These are phyloP conservation scores for Evernia prunastri DNA, from an alignment of 495 filamentous ascomycete genomes.

Conservation along the genomic window DNA sequence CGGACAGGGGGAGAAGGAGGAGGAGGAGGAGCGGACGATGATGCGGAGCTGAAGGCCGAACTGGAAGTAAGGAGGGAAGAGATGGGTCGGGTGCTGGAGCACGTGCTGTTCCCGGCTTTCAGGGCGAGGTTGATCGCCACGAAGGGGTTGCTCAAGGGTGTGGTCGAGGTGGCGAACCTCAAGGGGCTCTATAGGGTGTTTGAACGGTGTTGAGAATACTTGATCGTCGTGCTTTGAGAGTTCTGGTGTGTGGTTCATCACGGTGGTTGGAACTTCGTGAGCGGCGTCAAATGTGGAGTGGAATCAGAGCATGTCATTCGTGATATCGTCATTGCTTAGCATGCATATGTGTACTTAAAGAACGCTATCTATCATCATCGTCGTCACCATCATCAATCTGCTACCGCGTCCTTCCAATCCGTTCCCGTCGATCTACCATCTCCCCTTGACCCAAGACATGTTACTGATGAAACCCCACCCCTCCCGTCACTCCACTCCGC, in stretches of 20 bases:
- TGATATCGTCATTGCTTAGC: slow-evolving; percentile 1
- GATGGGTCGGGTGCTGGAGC: slow-evolving; percentile 65
- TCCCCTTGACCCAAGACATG: background rate
- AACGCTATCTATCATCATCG: background rate
- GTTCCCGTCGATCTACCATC: background rate
- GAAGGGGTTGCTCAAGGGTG: slow-evolving; percentile 64
- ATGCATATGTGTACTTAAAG: background rate
- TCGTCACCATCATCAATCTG: background rate
- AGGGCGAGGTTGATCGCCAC: slow-evolving; percentile 80
- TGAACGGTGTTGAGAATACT: slow-evolving; percentile 67
- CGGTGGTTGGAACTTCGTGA: background rate
- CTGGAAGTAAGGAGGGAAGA: slow-evolving; percentile 56
- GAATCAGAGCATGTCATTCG: background rate
- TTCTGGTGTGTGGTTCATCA: background rate
- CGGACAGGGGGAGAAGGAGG: too few species aligned
- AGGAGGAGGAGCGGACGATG: slow-evolving; percentile 1
- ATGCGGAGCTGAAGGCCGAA: slow-evolving; percentile 38
- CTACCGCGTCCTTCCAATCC: background rate
- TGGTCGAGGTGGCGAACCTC: slow-evolving; percentile 86
- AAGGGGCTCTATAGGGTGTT: slow-evolving; percentile 97
- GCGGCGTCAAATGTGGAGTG: background rate
- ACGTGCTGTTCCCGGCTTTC: slow-evolving; percentile 83
- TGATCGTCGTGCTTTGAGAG: background rate
- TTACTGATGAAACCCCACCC: background rate
- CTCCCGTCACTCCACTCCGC: background rate